A percentile compares a stretch with the other conserved stretches of the same genome.
Evolutionary conservation across 2,329 filamentous ascomycete species (phyloP).

Genomic region (Clarireedia homoeocarpa): DNA sequence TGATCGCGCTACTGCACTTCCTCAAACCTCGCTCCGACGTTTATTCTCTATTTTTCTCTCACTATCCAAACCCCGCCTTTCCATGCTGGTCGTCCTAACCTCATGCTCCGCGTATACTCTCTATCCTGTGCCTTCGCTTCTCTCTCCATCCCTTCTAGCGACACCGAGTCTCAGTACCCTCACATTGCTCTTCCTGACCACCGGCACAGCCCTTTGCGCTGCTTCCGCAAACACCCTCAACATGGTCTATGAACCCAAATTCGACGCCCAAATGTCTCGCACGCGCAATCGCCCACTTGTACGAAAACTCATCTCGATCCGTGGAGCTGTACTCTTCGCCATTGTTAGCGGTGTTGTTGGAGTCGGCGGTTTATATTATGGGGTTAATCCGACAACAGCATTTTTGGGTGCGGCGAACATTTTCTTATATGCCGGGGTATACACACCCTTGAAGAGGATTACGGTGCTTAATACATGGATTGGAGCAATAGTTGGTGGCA

Average conservation of each 20-base stretch:
- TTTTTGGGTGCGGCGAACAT: conserved; percentile 82
- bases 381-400: conserved; percentile 90
- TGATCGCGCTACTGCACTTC: conserved; percentile 40
- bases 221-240: conserved; percentile 91
- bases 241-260: conserved; percentile 89
- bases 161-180: conserved; percentile 80
- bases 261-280: conserved; percentile 89
- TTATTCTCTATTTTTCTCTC: conserved; percentile 75
- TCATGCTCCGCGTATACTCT: conserved; percentile 87
- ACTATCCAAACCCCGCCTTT: conserved; percentile 90
- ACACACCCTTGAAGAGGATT: conserved; percentile 86
- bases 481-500: conserved; percentile 84
- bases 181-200: conserved; percentile 86
- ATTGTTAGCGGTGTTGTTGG: conserved; percentile 63
- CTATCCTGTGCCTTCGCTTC: conserved; percentile 83
- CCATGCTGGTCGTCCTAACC: conserved; percentile 82
- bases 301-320: conserved; percentile 64
- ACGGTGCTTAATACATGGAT: conserved; percentile 90
- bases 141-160: conserved; percentile 56
- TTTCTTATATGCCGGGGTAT: conserved; percentile 78
- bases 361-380: conserved; percentile 68
- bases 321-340: conserved; percentile 71
- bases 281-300: conserved; percentile 88
- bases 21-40: conserved; percentile 51
- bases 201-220: conserved; percentile 80